Conservation (phyloP, 2,329 filamentous ascomycete species). For the Tolypocladium endophyticum region DNA sequence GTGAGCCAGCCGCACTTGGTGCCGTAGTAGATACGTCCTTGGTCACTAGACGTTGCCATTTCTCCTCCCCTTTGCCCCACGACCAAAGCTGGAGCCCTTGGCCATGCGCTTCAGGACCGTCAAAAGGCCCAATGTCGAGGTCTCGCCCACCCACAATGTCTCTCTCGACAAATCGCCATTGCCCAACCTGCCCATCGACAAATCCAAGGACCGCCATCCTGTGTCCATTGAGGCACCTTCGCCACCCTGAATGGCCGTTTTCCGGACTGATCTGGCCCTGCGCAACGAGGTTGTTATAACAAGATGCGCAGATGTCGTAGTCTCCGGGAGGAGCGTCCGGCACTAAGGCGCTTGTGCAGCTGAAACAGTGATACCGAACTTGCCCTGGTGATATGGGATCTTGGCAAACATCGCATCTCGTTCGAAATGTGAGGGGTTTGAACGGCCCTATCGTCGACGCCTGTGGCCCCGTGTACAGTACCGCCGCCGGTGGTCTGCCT, state of each 20-base stretch:
- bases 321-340: constrained; percentile 51
- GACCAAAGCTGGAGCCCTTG: constrained; percentile 37
- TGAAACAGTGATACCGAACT: constrained; percentile 69
- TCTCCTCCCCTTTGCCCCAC: constrained; percentile 34
- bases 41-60: constrained; percentile 36
- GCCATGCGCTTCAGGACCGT: constrained; percentile 18
- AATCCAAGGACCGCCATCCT: constrained; percentile 78
- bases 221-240: constrained; percentile 69
- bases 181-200: constrained; percentile 55
- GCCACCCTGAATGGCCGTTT: constrained; percentile 74
- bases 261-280: constrained; percentile 57
- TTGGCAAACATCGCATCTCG: constrained; percentile 69
- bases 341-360: constrained; percentile 48
- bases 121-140: constrained; percentile 48
- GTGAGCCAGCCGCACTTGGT: constrained; percentile 18
- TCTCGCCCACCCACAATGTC: constrained; percentile 71
- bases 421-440: constrained; percentile 60
- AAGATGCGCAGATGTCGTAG: constrained; percentile 74
- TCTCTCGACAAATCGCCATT: constrained; percentile 54
- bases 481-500: constrained; percentile 35
- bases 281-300: constrained; percentile 60
- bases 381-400: constrained; percentile 59
- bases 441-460: constrained; percentile 42
- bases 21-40: constrained; percentile 37
- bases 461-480: constrained; percentile 35